phyloP scores from a whole-genome alignment of 805 yeast species.

The Zygoascus flipseniorum region DNA sequence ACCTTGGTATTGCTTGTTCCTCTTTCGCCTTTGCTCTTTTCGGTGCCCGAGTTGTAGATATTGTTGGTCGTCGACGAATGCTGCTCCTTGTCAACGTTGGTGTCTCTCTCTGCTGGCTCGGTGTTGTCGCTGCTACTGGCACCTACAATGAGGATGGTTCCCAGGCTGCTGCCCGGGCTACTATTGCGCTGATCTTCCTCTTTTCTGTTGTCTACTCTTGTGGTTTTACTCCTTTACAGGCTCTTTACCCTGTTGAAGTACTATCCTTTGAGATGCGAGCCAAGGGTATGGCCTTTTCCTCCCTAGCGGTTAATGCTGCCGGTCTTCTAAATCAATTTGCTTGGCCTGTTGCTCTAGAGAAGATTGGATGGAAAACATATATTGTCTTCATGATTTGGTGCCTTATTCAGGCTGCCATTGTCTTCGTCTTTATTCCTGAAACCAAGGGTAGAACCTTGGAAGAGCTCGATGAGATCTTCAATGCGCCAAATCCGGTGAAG shows the following conservation, averaged over 20 bases:
- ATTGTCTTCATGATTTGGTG: slow-evolving; percentile 28
- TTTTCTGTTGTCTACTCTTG: slow-evolving; percentile 14
- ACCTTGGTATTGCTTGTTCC: slow-evolving; percentile 7
- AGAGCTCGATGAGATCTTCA: slow-evolving; percentile 59
- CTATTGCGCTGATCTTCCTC: slow-evolving; percentile 12
- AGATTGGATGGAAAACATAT: slow-evolving; percentile 28
- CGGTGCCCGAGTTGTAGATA: slow-evolving; percentile 23
- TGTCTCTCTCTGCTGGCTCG: slow-evolving; percentile 16
- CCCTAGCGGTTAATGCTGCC: slow-evolving; percentile 25
- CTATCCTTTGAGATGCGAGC: slow-evolving; percentile 27
- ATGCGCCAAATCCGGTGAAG: slow-evolving; percentile 11
- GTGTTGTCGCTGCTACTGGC: slow-evolving; percentile 31
- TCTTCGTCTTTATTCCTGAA: slow-evolving; percentile 58
- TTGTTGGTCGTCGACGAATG: slow-evolving; percentile 25
- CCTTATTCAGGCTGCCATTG: slow-evolving; percentile 31
- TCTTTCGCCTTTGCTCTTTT: slow-evolving; percentile 8
- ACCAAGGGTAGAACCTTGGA: slow-evolving; percentile 74
- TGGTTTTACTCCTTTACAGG: slow-evolving; percentile 32
- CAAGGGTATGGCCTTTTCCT: slow-evolving; percentile 23
- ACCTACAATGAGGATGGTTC: slow-evolving; percentile 18
- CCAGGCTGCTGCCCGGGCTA: slow-evolving; percentile 12
- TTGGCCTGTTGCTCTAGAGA: slow-evolving; percentile 25
- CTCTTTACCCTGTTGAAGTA: slow-evolving; percentile 28
- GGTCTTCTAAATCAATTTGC: slow-evolving; percentile 23
- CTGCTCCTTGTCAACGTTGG: slow-evolving; percentile 19